Percentiles rank a stretch among this genome's conserved stretches.
Evolutionary conservation across 1,139 yeast species (phyloP).

Genomic region (Groenewaldozyma sp.): DNA sequence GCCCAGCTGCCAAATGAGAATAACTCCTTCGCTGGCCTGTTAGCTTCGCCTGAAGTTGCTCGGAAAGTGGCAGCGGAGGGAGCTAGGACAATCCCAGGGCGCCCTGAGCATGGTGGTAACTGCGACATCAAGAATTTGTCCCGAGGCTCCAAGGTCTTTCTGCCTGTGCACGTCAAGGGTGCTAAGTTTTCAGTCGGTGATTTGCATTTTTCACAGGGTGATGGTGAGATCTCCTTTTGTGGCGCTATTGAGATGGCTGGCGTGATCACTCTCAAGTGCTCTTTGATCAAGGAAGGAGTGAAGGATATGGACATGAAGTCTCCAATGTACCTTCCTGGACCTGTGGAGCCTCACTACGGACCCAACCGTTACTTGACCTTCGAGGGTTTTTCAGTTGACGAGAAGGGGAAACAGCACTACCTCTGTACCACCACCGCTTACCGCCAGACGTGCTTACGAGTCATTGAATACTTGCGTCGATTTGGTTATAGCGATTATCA

Average conservation of each 20-base stretch:
- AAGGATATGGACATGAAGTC: constrained; percentile 33
- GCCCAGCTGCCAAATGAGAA: constrained; percentile 35
- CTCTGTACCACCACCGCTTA: constrained; percentile 42
- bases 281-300: constrained; percentile 37
- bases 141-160: constrained; percentile 40
- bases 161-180: constrained; percentile 40
- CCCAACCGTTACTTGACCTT: constrained; percentile 42
- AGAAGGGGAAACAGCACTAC: constrained; percentile 36
- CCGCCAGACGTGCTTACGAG: constrained; percentile 41
- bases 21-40: constrained; percentile 35
- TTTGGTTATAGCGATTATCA: constrained; percentile 45
- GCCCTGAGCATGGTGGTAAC: constrained; percentile 46
- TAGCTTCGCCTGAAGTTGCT: constrained; percentile 26
- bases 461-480: constrained; percentile 40
- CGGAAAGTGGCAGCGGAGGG: constrained; percentile 34
- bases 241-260: constrained; percentile 50
- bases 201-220: constrained; percentile 44
- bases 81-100: constrained; percentile 43
- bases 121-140: constrained; percentile 44
- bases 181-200: constrained; percentile 43
- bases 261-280: constrained; percentile 34
- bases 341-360: constrained; percentile 38
- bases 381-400: constrained; percentile 45
- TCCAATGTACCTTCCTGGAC: constrained; percentile 43
- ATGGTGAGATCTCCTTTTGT: constrained; percentile 44